Evolutionary conservation across 1,139 yeast genomes (phyloP), one percentile per base, ranked within the genome.

Genomic region (Taiozyma sp.): DNA sequence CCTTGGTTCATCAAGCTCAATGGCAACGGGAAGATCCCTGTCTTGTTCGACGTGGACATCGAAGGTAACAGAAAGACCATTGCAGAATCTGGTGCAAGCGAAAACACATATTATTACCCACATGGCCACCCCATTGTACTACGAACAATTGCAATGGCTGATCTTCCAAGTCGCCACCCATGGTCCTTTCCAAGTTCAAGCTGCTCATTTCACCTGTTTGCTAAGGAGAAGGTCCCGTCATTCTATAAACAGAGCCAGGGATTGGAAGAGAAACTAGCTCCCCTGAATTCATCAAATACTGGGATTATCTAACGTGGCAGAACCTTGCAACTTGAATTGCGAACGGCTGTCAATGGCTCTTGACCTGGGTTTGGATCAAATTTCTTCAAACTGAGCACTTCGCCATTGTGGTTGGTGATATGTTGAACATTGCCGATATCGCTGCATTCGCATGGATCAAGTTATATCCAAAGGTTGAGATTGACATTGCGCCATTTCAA

Each of bases 11-110:
- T 78, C 51, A 68, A 73, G 46, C 66, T 80, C 59, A 80, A 82
- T 61, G 82, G 84, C 41, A 81, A 82, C 59, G 87, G 87, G 23
- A 69, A 82, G 55, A 79, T 83, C 51, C 88, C 88, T 27, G 73
- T 81, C 1, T 66, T 83, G 43, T 73, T 75, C 8, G 83, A 80
- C 59, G 76, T 68, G 44, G 70, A 71, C 47, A 64, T 65, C 39
- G 67, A 75, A 24, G 78, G 77, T 12, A 68, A 74, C 30, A 70
- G 61, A 38, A 56, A 57, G 16, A 57, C 75, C 24, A 61, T 82
- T 45, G 74, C 75, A 58, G 87, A 83, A 67, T 72, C 83, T 38
- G 87, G 77, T 27, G 84, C 87, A 19, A 19, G 19, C 19, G 19
- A 19, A 19, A 19, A 19, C 19, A 19, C 19, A 19, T 19, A 19